Evolutionary conservation across 306 rosid genomes (phyloP), one percentile per base, ranked within the genome.

Genomic region (Pyrus betulifolia): DNA sequence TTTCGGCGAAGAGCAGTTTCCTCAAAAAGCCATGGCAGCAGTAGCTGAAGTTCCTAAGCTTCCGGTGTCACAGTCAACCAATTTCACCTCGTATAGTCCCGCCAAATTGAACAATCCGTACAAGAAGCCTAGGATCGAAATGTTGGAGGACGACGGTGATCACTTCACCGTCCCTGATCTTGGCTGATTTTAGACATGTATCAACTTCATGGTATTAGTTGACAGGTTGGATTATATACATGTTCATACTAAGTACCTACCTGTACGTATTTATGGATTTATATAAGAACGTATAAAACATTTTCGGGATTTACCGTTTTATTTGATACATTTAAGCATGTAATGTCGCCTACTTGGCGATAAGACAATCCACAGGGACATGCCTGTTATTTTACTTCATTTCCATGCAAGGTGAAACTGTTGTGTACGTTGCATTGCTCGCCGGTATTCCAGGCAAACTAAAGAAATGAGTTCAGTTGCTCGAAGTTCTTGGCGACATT

Each of bases 31-130:
- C 42, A 71, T 90, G 76, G 95, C 97, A 9, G 91, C 96, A 1
- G 91, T 93, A 1, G 98, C 98, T 6, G 98, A 95, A 88, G 99
- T 95, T 78, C 99, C 99, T 57, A 96, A 91, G 83, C 93, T 95
- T 84, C 85, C 90, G 4, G 77, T 72, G 30, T 69, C 87, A 12
- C 96, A 88, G 45, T 30, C 92, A 3, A 83, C 82, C 85, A 82
- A 71, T 63, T 71, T 77, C 51, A 14, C 74, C 60, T 74, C 92
- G 35, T 81, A 78, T 76, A 89, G 84, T 85, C 82, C 86, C 54
- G 31, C 87, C 2, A 95, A 91, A 82, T 87, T 87, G 25, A 78
- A 40, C 52, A 73, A 57, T 74, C 82, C 93, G 10, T 75, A 74
- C 85, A 95, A 95, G 83, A 95, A 88, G 89, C 97, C 97, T 14